Conservation (phyloP, 306 rosid species). For the Coriaria nepalensis region DNA sequence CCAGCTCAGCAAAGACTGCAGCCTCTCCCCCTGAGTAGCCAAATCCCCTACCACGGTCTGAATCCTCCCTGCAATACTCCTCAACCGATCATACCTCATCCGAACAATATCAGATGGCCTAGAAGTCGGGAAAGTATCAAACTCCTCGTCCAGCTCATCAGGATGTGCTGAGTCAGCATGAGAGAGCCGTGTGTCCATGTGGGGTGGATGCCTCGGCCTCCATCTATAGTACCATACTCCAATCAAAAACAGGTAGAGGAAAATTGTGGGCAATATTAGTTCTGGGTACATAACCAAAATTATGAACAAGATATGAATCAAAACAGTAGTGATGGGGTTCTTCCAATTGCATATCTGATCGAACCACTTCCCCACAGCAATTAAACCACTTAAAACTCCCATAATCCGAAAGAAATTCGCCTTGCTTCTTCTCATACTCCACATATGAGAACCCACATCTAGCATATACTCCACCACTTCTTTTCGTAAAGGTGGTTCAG, state of each 20-base stretch:
- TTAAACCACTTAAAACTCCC: slow-evolving; percentile 54
- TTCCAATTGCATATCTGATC: slow-evolving; percentile 65
- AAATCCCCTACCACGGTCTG: slow-evolving; percentile 60
- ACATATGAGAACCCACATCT: slow-evolving; percentile 60
- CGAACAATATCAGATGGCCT: slow-evolving; percentile 44
- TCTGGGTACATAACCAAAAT: slow-evolving; percentile 69
- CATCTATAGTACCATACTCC: slow-evolving; percentile 70
- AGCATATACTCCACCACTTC: slow-evolving; percentile 65
- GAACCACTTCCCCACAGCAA: slow-evolving; percentile 65
- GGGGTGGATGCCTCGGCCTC: slow-evolving; percentile 79
- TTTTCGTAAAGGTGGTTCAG: slow-evolving; percentile 57
- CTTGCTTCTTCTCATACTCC: slow-evolving; percentile 73
- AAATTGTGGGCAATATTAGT: slow-evolving; percentile 58
- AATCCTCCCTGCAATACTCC: slow-evolving; percentile 63
- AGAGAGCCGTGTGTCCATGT: slow-evolving; percentile 69
- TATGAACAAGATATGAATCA: slow-evolving; percentile 46
- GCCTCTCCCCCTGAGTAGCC: slow-evolving; percentile 63
- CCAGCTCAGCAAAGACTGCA: slow-evolving; percentile 68
- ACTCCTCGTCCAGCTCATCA: slow-evolving; percentile 56
- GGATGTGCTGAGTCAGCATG: slow-evolving; percentile 50
- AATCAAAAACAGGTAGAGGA: slow-evolving; percentile 62
- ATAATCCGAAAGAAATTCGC: slow-evolving; percentile 64
- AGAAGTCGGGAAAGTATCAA: slow-evolving; percentile 54
- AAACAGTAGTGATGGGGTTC: slow-evolving; percentile 57
- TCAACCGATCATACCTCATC: slow-evolving; percentile 54